These are phyloP conservation scores for Peribolospora kevripleyi DNA, from an alignment of 768 basidiomycete species.

Conservation along the genomic window DNA sequence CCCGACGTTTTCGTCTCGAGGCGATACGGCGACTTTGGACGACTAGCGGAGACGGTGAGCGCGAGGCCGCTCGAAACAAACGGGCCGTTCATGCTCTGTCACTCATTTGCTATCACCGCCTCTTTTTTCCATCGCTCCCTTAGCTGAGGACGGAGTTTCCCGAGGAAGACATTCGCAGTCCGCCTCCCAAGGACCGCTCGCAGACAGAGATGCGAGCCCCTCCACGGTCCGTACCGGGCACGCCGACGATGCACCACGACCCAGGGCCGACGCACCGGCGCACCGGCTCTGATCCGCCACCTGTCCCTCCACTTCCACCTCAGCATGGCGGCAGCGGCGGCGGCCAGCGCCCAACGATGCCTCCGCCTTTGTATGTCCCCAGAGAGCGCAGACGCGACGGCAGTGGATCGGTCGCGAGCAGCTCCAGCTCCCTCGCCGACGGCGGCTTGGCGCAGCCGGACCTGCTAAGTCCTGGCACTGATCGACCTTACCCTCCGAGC, in stretches of 20 bases:
- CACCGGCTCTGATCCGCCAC: background rate
- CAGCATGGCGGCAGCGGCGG: background rate
- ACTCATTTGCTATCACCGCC: background rate
- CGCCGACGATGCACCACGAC: too few relatives aligned
- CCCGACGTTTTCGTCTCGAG: slow-evolving; percentile 69
- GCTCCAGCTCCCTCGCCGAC: too few relatives aligned
- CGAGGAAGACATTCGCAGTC: slow-evolving; percentile 49
- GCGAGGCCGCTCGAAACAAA: background rate
- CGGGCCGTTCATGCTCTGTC: slow-evolving; percentile 3
- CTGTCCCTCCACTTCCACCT: slow-evolving; percentile 1
- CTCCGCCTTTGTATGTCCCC: too few relatives aligned
- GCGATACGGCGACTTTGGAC: slow-evolving; percentile 83
- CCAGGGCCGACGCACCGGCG: too few relatives aligned
- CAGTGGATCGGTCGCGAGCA: too few relatives aligned
- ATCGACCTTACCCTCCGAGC: background rate
- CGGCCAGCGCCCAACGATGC: too few relatives aligned
- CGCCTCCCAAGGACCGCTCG: slow-evolving; percentile 64
- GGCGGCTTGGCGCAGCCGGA: too few relatives aligned
- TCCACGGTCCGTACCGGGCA: too few relatives aligned
- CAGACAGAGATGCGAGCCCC: background rate
- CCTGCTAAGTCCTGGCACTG: background rate
- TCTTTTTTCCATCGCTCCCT: background rate
- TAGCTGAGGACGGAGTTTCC: slow-evolving; percentile 73
- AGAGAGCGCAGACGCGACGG: too few relatives aligned
- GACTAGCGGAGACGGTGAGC: slow-evolving; percentile 53